Base-by-base conservation (phyloP, 441 rosid species). In the Erodium moschatum region DNA sequence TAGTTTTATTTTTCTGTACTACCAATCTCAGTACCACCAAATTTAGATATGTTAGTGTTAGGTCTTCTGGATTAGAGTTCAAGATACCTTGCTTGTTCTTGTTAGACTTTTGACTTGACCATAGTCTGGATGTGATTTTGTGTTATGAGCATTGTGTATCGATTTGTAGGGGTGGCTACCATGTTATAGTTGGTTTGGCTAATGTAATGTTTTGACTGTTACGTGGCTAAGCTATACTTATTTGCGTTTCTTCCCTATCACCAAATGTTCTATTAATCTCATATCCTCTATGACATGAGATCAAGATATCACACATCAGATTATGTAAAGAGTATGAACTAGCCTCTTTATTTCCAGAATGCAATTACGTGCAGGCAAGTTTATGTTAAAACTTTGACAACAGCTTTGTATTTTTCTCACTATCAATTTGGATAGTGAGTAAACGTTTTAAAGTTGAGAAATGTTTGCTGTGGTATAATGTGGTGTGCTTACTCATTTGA, bases 71-170 rank as follows among this genome's bases (percentile, higher is more conserved):
- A 31, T 31, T n/a, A 12, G 11, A 63, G 42, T 31, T 63, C 10
- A 29, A 31, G 62, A n/a, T n/a, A 15, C 19, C 40, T 63, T 29
- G 38, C 65, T 62, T 12, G 40, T 62, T 63, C 40, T 63, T 31
- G 66, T 29, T 63, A 63, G 20, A 62, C 20, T 62, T 11, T 27
- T 29, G 40, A 62, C n/a, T 12, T 7, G 11, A 40, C 2, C 44
- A n/a, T n/a, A 40, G 12, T 40, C 44, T 40, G 44, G 44, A 40
- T 9, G 44, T 6, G 12, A 7, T 40, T 40, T 40, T 40, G 44
- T 40, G 12, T 9, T 40, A 13, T 29, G 65, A 5, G 16, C n/a
- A 62, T 62, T 12, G 9, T 4, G 18, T 27, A 52, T 16, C 16
- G 5, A 63, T 1, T n/a, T 12, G 65, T 61, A 5, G 35, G 18